phyloP scores from a whole-genome alignment of 139 green algal species.

The Marvania coccoides region DNA sequence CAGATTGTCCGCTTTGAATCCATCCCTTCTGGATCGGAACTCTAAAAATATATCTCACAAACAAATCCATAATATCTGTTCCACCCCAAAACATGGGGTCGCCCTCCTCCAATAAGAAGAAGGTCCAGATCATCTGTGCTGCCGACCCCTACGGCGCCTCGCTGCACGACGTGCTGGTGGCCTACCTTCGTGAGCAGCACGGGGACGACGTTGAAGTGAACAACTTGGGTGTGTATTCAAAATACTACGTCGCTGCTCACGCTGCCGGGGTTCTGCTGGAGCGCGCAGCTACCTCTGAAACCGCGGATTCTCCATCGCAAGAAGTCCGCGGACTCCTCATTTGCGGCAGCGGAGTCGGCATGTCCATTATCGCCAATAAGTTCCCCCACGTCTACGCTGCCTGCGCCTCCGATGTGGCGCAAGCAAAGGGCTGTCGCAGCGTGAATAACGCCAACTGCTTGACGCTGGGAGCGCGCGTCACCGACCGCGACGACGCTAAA shows the following conservation, averaged over 20 bases:
- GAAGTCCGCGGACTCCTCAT: not conserved
- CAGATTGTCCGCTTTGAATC: no score
- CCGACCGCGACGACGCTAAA: not conserved
- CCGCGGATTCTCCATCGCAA: no score
- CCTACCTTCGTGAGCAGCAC: not conserved
- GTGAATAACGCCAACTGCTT: constrained; percentile 8
- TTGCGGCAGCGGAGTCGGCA: constrained; percentile 8
- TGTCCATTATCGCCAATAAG: constrained; percentile 12
- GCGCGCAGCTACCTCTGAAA: not conserved
- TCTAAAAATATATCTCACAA: not conserved
- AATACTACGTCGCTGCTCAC: constrained; percentile 6
- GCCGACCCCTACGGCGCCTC: not conserved
- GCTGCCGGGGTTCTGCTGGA: not conserved
- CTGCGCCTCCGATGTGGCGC: not conserved
- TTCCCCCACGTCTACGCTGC: constrained; percentile 4
- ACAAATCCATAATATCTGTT: not conserved
- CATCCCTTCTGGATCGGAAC: not conserved
- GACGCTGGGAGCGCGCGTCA: not conserved
- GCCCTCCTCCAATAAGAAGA: not conserved
- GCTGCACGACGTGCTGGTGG: not conserved
- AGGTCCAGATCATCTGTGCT: not conserved
- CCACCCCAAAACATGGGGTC: not conserved
- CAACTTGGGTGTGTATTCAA: not conserved
- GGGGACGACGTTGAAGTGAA: not conserved
- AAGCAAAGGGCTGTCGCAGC: not conserved